Base-by-base conservation (phyloP, 805 yeast species). In the Lipomyces kockii region DNA sequence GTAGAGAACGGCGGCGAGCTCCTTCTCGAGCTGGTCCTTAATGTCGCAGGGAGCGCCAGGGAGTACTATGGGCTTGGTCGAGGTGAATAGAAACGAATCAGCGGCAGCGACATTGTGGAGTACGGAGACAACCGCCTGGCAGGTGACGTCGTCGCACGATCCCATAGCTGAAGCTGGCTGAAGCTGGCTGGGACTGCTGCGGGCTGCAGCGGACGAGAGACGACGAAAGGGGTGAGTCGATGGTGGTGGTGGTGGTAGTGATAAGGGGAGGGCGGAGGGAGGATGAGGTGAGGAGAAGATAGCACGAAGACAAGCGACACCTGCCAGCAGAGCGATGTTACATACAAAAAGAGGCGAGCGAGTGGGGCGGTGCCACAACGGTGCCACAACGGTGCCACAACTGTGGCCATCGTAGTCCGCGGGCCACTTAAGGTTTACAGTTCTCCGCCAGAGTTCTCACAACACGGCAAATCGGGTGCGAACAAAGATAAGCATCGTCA, bases 61-160 rank as follows among this genome's bases (percentile, higher is more conserved):
- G 20, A 68, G 70, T 22, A 62, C 61, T 52, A 68, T 66, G 25
- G 71, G 71, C 62, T 67, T 67, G 12, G 71, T 68, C 27, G 71
- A 66, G 22, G 71, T 52, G 61, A 68, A 63, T 56, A 68, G 65
- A 35, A 63, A 63, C 25, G 69, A 61, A 61, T 68, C 71, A 1
- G 70, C 67, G 51, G 70, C 71, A 55, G 71, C 71, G 39, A 68
- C 67, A 49, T 68, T 68, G 65, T 68, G 71, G 46, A 68, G 71
- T 12, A 68, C 71, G 8, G 71, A 68, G 52, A 68, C 71, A 6
- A 63, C 71, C 17, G 71, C 70, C 65, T 68, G 71, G 62, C 71
- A 63, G 55, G 71, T 63, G 51, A 68, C 71, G 60, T 68, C 71
- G 63, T 68, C 71, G 64, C 70, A 66, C 49, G 65, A 49, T 56